Evolutionary conservation across 1,284 basidiomycete genomes (phyloP).

Genomic region (Rhodotorula sp.): DNA sequence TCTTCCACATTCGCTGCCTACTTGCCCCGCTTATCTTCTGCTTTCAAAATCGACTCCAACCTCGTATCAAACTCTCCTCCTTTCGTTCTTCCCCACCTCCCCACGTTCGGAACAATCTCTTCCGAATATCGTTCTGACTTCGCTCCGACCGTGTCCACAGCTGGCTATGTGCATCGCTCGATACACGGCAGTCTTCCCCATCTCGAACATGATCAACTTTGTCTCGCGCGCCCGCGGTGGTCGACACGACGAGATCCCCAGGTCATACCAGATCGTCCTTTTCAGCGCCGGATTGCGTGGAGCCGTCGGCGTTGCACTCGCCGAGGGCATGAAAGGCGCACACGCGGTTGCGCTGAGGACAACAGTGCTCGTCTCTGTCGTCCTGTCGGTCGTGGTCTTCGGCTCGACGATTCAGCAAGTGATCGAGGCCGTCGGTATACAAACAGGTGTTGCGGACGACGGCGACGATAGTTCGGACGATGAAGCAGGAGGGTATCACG

Average conservation of each 20-base stretch:
- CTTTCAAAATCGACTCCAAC: no score
- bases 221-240: slow-evolving; percentile 74
- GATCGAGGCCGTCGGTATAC: slow-evolving; percentile 94
- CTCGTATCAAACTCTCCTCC: no score
- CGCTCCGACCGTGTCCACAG: no score
- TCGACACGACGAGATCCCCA: slow-evolving; percentile 82
- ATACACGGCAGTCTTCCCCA: slow-evolving; percentile 92
- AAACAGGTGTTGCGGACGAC: slow-evolving; percentile 78
- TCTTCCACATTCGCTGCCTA: no score
- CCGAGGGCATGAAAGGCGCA: slow-evolving; percentile 87
- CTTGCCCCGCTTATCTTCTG: no score
- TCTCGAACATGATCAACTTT: slow-evolving; percentile 93
- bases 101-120: no score
- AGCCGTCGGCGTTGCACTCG: slow-evolving; percentile 94
- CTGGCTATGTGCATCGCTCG: slow-evolving; percentile 91
- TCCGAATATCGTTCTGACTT: no score
- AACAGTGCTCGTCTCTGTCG: slow-evolving; percentile 92
- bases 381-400: slow-evolving; percentile 91
- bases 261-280: slow-evolving; percentile 80
- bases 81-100: no score
- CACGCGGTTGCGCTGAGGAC: slow-evolving; percentile 88
- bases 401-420: slow-evolving; percentile 95
- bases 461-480: slow-evolving; percentile 74
- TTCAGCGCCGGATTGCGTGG: slow-evolving; percentile 98
- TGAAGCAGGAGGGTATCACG: slow-evolving; percentile 54